Conservation (phyloP, 495 filamentous ascomycete species). For the Penicillium parvum region DNA sequence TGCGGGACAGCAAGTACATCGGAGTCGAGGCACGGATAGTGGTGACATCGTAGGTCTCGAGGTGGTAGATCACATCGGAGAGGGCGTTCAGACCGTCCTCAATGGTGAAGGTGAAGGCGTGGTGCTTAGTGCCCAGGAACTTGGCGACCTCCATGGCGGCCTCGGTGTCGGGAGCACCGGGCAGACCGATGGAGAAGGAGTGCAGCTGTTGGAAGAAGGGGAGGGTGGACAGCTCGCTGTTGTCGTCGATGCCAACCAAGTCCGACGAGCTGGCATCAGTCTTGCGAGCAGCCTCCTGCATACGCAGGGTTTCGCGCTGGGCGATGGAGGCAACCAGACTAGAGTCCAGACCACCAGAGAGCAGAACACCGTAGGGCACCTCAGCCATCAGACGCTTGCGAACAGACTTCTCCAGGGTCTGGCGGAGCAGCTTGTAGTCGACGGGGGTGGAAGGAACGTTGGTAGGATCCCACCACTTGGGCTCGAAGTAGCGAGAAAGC, state of each 20-base stretch:
- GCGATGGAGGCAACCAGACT: conserved; percentile 93
- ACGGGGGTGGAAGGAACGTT: conserved; percentile 73
- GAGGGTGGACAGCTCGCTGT: conserved; percentile 82
- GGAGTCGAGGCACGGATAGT: conserved; percentile 97
- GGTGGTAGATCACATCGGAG: conserved; percentile 94
- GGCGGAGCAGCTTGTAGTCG: conserved; percentile 74
- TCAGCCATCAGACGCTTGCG: conserved; percentile 98
- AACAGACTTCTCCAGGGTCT: conserved; percentile 82
- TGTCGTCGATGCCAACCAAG: conserved; percentile 90
- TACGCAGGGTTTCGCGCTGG: conserved; percentile 78
- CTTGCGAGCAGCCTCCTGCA: conserved; percentile 55
- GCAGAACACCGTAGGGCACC: conserved; percentile 92
- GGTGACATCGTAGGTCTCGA: conserved; percentile 96
- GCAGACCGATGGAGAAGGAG: conserved; percentile 96
- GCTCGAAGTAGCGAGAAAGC: conserved; percentile 82
- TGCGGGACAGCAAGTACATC: conserved; percentile 95
- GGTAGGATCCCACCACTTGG: conserved; percentile 84
- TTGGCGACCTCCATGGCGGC: conserved; percentile 87
- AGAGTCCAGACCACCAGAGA: conserved; percentile 94
- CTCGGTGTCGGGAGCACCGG: conserved; percentile 81
- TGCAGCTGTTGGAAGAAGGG: conserved; percentile 91
- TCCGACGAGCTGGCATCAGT: conserved; percentile 54
- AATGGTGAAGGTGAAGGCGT: conserved; percentile 95
- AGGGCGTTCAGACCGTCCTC: conserved; percentile 95
- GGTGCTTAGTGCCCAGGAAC: conserved; percentile 95